These are phyloP conservation scores for Moelleriella libera DNA, from an alignment of 2,329 filamentous ascomycete species.

Conservation along the genomic window DNA sequence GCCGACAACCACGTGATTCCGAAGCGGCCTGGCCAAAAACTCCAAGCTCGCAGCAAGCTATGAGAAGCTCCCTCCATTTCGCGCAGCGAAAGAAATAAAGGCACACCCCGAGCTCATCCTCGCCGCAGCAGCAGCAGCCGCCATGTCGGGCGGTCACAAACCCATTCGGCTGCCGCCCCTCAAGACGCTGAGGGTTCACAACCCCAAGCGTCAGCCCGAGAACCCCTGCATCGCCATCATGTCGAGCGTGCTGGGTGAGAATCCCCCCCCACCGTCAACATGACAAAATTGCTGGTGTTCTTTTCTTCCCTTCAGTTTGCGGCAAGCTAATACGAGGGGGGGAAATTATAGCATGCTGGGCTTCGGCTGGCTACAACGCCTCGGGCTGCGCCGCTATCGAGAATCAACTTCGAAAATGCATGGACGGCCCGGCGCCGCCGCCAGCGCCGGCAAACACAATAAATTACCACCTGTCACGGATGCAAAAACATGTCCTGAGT, in stretches of 20 bases:
- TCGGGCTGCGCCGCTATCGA: conserved; percentile 45
- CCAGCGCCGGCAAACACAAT: conserved; percentile 54
- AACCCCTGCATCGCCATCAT: conserved; percentile 43
- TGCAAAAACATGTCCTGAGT: conserved; percentile 52
- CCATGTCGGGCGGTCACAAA: conserved; percentile 31
- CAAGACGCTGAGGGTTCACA: conserved; percentile 37
- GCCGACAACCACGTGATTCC: too few relatives aligned
- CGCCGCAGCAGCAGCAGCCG: not conserved
- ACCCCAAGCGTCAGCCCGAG: conserved; percentile 32
- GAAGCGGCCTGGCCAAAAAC: too few relatives aligned
- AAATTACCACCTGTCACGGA: conserved; percentile 84
- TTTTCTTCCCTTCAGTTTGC: not conserved
- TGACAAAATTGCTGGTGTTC: not conserved
- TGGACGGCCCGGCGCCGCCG: conserved; percentile 58
- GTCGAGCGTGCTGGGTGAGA: conserved; percentile 41
- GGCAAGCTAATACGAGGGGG: not conserved
- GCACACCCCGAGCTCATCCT: not conserved
- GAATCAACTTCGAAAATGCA: conserved; percentile 49
- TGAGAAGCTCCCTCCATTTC: not conserved
- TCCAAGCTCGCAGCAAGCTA: too few relatives aligned
- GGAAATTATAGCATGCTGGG: conserved; percentile 57
- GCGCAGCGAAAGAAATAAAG: not conserved
- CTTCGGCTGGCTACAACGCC: conserved; percentile 57
- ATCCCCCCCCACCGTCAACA: conserved; percentile 1
- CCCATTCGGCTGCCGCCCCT: conserved; percentile 45